A percentile compares a stretch with the other conserved stretches of the same genome.
These are phyloP conservation scores for Rhynchosporium graminicola DNA, from an alignment of 2,329 filamentous ascomycete species.

Conservation along the genomic window DNA sequence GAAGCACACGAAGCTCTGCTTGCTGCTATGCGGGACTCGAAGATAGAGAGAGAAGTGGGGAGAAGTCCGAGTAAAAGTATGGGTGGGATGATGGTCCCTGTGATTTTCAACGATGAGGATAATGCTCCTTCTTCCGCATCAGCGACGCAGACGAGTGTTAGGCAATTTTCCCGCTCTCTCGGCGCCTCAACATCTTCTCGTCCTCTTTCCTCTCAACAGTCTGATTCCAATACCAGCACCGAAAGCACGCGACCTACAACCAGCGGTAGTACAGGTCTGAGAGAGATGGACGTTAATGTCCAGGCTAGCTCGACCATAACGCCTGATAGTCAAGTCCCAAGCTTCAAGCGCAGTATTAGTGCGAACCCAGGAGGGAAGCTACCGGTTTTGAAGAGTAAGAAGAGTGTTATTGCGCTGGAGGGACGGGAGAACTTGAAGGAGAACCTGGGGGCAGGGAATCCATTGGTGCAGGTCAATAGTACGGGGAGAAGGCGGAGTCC, in stretches of 20 bases:
- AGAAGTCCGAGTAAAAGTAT: constrained; percentile 38
- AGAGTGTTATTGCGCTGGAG: constrained; percentile 44
- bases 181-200: constrained; percentile 20
- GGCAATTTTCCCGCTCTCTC: constrained; percentile 25
- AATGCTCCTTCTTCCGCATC: constrained; percentile 1
- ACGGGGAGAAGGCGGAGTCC: constrained; percentile 36
- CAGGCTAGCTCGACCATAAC: constrained; percentile 34
- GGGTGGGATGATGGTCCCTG: constrained; percentile 38
- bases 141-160: constrained; percentile 19
- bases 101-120: constrained; percentile 39
- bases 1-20: constrained; percentile 59
- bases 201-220: background rate
- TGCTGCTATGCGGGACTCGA: constrained; percentile 46
- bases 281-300: constrained; percentile 51
- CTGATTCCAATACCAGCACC: background rate
- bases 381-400: constrained; percentile 45
- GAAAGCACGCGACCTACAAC: constrained; percentile 37
- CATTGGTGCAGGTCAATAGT: constrained; percentile 28
- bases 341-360: constrained; percentile 37
- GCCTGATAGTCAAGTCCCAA: constrained; percentile 23
- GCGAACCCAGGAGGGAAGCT: constrained; percentile 42
- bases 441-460: constrained; percentile 3
- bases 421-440: constrained; percentile 47
- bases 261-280: constrained; percentile 45
- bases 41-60: constrained; percentile 27